Evolutionary conservation across 1,284 basidiomycete genomes (phyloP), one percentile per base, ranked within the genome.

Genomic region (Tylopilus orsonianus): DNA sequence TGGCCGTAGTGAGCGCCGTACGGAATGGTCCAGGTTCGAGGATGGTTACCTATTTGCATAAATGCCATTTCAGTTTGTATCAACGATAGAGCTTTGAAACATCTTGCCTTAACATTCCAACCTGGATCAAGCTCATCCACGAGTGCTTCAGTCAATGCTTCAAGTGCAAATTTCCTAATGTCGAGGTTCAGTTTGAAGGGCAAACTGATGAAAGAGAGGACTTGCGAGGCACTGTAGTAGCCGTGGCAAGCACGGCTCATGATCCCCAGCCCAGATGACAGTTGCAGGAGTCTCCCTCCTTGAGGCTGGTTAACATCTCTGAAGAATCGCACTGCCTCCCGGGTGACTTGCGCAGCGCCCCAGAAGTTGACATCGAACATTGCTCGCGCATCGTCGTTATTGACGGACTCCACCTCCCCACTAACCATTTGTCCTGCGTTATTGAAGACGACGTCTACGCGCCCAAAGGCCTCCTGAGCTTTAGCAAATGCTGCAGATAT

Each of bases 371-470:
- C n/a, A n/a, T n/a, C n/a, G n/a, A n/a, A n/a, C n/a, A n/a, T n/a
- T n/a, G 40, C 33, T 10, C 65, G 62, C 5, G 61, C 70, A 3
- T 48, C 50, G 8, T 54, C 53, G 1, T 68, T 59, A 3, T 46
- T 29, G 27, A 56, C 24, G 5, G 35, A 61, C 23, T 64, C 60
- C 10, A 56, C 6, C 27, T 62, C 61, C 26, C 52, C 60, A 14
- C 30, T 58, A 32, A 49, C 33, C 49, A 52, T 52, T 42, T 35
- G 44, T 2, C 59, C 59, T 2, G 58, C 60, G 2, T 59, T 60
- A 18, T 74, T 75, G 49, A 73, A 68, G 3, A 77, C 73, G 16
- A 74, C 65, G 38, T 75, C 72, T 32, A 76, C 49, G 5, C 66
- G 63, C 2, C 74, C 74, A 42, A 74, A 75, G 9, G 41, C 46